phyloP scores from a whole-genome alignment of 805 yeast genomes.

The Zygoascus tannicola region DNA sequence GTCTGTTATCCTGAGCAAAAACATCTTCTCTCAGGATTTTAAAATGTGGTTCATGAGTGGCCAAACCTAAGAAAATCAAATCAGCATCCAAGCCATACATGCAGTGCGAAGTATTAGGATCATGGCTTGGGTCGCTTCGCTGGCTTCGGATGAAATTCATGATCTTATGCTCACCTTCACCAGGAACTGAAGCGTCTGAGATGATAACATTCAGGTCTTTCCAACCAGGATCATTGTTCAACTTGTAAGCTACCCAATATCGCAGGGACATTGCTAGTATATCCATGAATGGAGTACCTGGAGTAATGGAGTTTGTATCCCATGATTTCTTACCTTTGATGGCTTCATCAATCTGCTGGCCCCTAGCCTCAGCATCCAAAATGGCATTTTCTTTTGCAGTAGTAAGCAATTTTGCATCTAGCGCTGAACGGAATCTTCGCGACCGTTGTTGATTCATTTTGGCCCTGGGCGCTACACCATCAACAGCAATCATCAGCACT shows the following conservation, averaged over 20 bases:
- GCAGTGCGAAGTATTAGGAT: conserved; percentile 92
- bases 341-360: conserved; percentile 69
- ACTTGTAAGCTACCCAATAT: conserved; percentile 88
- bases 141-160: conserved; percentile 93
- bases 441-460: conserved; percentile 98
- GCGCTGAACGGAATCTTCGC: conserved; percentile 87
- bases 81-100: conserved; percentile 98
- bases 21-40: conserved; percentile 92
- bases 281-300: conserved; percentile 98
- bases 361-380: conserved; percentile 50
- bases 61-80: conserved; percentile 87
- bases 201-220: conserved; percentile 76
- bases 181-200: conserved; percentile 95
- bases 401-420: conserved; percentile 77
- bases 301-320: conserved; percentile 96
- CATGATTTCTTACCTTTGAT: conserved; percentile 64
- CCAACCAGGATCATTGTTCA: conserved; percentile 91
- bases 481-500: conserved; percentile 89
- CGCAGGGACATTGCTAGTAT: conserved; percentile 70
- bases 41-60: conserved; percentile 97
- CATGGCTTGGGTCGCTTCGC: conserved; percentile 73
- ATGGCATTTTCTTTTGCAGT: conserved; percentile 57
- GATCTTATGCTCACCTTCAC: conserved; percentile 98
- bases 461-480: conserved; percentile 98
- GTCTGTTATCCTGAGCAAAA: conserved; percentile 59